Base-by-base conservation (phyloP, 306 rosid genomes). In the Pyrus betulifolia region DNA sequence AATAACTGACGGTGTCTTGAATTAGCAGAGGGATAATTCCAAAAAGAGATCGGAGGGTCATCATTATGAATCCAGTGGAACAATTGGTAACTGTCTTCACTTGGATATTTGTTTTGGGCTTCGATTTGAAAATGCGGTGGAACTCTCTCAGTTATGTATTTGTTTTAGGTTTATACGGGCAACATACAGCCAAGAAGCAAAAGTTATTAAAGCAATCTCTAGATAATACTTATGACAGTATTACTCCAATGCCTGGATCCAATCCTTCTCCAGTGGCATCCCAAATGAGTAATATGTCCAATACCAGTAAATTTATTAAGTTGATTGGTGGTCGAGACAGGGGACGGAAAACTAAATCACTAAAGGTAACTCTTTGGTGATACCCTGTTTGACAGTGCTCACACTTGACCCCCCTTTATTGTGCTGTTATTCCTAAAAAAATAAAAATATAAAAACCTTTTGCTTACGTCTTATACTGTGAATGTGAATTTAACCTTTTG, bases 231-330 rank as follows among this genome's bases (percentile, higher is more conserved):
- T 93, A 83, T 79, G 99, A 93, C 81, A 86, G 88, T 73, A 79
- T 86, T 40, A 72, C 89, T 78, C 86, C 93, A 42, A 80, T 83
- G 75, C 70, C 88, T 74, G 96, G 93, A 76, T 91, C 98, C 74
- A 79, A 93, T 82, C 97, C 98, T 81, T 96, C 99, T 65, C 98
- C 99, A 51, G 99, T 87, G 72, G 89, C 97, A 55, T 89, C 98
- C 57, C 99, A 92, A 85, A 91, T 90, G 88, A 90, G 95, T 87
- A 93, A 92, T 82, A 89, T 92, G 95, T 81, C 97, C 67, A 92
- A 91, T 85, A 83, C 90, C 57, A 96, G 79, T 89, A 96, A 90
- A 85, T 78, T 96, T 74, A 88, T 93, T 59, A 93, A 85, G 83
- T 86, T 93, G 86, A 92, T 96, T 69, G 88, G 93, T 86, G 97